Conservation (phyloP, 2,329 filamentous ascomycete species). For the Dryadomyces sulphureus region DNA sequence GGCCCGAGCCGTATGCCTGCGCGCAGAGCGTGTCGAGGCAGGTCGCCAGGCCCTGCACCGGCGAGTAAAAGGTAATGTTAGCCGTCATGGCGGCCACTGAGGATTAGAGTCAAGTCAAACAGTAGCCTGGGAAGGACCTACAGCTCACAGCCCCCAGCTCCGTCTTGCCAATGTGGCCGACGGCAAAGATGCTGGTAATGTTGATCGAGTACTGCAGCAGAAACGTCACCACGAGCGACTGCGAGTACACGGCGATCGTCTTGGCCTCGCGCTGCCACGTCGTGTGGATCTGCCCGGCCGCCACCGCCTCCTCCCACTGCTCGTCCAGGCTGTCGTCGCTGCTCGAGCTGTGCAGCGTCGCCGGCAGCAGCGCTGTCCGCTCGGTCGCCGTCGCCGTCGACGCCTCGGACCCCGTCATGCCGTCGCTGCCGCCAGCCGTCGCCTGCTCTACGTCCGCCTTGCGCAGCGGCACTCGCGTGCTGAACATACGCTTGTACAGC, state of each 20-base stretch:
- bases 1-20: conserved; percentile 85
- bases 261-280: conserved; percentile 85
- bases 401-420: conserved; percentile 32
- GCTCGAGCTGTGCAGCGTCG: conserved; percentile 8
- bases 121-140: conserved; percentile 13
- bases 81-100: conserved; percentile 60
- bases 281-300: conserved; percentile 66
- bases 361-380: conserved; percentile 19
- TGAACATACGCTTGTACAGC: conserved; percentile 31
- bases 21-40: conserved; percentile 85
- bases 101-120: background rate
- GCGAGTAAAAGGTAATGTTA: conserved; percentile 62
- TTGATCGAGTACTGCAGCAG: conserved; percentile 72
- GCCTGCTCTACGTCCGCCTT: conserved; percentile 34
- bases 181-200: conserved; percentile 66
- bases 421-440: conserved; percentile 39
- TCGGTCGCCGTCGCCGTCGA: conserved; percentile 39
- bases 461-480: conserved; percentile 33
- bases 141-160: conserved; percentile 51
- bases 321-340: conserved; percentile 41
- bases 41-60: conserved; percentile 75
- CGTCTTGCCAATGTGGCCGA: conserved; percentile 59
- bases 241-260: conserved; percentile 58
- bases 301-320: conserved; percentile 77
- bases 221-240: conserved; percentile 59